Evolutionary conservation across 2,329 filamentous ascomycete species (phyloP), one percentile per base, ranked within the genome.

Genomic region (Apiospora marii): DNA sequence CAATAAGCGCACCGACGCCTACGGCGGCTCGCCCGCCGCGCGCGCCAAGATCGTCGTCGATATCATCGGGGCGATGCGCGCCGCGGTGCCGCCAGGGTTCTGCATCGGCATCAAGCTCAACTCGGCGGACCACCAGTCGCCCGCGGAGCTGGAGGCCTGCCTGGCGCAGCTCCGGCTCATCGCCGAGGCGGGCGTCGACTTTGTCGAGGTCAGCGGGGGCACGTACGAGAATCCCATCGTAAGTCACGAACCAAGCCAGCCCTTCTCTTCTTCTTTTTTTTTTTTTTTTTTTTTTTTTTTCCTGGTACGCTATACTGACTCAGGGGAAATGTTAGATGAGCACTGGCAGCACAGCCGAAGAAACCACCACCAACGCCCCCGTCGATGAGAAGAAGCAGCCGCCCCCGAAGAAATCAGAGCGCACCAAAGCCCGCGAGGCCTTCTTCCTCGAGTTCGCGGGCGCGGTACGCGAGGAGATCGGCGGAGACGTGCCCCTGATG

Each of bases 361-460:
- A 67, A 4, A 34, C 27, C 30, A 12, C n/a, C 51, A 58, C 1
- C 16, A 12, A 19, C 34, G n/a, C 3, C 16, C 1, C 34, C 37
- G 64, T 8, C 22, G 8, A 19, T 19, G 64, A 43, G 37, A 68
- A 68, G 64, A 22, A 27, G 34, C 22, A 46, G 37, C 34, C 14
- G 34, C 22, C 46, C 24, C 46, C 51, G 12, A 72, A 67, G 19
- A 72, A 70, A 27, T 72, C 72, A 13, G 80, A 81, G n/a, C 83
- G 84, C 6, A 90, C 89, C 0, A 80, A 82, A 5, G 85, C 85
- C 0, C 86, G 91, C 8, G 91, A 93, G 75, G 89, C 90, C 0
- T 93, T 92, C 83, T 93, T 93, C 81, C 83, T 92, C 1, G 88
- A 92, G 70, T 93, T 92, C 74, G 88, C 89, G 0, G 80, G 82